phyloP scores from a whole-genome alignment of 2,329 filamentous ascomycete genomes.

The Colletotrichum sp. region DNA sequence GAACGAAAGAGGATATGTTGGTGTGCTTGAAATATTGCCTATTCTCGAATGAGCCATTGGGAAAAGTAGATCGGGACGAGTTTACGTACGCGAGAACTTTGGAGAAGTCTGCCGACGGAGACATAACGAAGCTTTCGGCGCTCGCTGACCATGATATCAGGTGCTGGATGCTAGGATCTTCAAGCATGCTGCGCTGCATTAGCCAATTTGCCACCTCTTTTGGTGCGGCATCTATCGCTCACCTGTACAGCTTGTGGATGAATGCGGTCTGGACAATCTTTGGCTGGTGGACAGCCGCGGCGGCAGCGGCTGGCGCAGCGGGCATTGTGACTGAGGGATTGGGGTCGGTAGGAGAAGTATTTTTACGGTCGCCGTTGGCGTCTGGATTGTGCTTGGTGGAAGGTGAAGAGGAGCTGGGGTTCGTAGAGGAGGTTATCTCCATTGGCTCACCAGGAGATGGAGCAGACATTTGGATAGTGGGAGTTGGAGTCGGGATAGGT shows the following conservation, averaged over 20 bases:
- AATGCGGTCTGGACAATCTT: conserved; percentile 99
- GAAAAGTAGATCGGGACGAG: not conserved
- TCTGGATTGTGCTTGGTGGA: conserved; percentile 22
- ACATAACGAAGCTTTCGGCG: conserved; percentile 99
- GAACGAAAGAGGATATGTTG: conserved; percentile 97
- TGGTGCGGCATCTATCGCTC: conserved; percentile 35
- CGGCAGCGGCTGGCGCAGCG: conserved; percentile 59
- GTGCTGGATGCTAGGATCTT: conserved; percentile 91
- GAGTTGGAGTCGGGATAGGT: conserved; percentile 53
- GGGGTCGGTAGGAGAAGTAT: conserved; percentile 42
- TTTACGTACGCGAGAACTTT: conserved; percentile 90
- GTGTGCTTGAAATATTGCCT: conserved; percentile 99
- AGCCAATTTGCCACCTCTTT: not conserved
- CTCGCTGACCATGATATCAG: conserved; percentile 95
- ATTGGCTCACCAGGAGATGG: conserved; percentile 64
- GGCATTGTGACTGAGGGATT: conserved; percentile 48
- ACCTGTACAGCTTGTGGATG: conserved; percentile 99
- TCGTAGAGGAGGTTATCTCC: conserved; percentile 62
- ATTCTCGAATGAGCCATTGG: not conserved
- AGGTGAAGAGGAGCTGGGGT: conserved; percentile 29
- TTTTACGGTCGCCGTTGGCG: conserved; percentile 37
- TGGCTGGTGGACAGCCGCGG: conserved; percentile 83
- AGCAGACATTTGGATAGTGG: conserved; percentile 63
- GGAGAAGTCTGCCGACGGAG: conserved; percentile 94
- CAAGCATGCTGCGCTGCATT: conserved; percentile 77